These are phyloP conservation scores for Dunaliella primolecta DNA, from an alignment of 139 green algal genomes.

Conservation along the genomic window DNA sequence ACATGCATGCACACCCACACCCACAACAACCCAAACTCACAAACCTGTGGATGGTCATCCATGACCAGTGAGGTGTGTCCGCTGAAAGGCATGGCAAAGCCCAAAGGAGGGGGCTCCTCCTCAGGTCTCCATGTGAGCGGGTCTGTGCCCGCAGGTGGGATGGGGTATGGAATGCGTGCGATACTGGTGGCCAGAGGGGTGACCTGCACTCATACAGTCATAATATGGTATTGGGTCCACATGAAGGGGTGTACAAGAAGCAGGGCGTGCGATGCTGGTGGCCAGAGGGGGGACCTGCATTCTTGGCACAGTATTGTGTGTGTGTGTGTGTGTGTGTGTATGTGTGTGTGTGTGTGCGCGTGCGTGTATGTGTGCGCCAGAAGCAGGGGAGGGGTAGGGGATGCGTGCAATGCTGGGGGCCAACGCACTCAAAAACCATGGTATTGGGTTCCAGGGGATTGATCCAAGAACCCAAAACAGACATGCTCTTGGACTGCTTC, in stretches of 20 bases:
- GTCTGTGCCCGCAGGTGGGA: conserved; percentile 66
- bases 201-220: conserved; percentile 32
- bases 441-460: background rate
- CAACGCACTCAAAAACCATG: background rate
- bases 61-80: conserved; percentile 31
- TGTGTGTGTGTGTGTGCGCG: too few species aligned
- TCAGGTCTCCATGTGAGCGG: conserved; percentile 43
- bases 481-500: too few species aligned
- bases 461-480: too few species aligned
- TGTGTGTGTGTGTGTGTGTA: too few species aligned
- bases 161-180: conserved; percentile 65
- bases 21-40: background rate
- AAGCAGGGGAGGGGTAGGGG: background rate
- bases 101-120: conserved; percentile 62
- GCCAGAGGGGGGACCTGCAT: background rate
- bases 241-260: too few species aligned
- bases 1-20: too few species aligned
- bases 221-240: too few species aligned
- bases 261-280: background rate
- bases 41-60: background rate
- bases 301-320: too few species aligned
- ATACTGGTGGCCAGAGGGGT: conserved; percentile 36
- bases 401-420: background rate
- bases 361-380: too few species aligned
- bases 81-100: conserved; percentile 45